Base-by-base conservation (phyloP, 345 rosid species). In the Arabidopsis arenosa region DNA sequence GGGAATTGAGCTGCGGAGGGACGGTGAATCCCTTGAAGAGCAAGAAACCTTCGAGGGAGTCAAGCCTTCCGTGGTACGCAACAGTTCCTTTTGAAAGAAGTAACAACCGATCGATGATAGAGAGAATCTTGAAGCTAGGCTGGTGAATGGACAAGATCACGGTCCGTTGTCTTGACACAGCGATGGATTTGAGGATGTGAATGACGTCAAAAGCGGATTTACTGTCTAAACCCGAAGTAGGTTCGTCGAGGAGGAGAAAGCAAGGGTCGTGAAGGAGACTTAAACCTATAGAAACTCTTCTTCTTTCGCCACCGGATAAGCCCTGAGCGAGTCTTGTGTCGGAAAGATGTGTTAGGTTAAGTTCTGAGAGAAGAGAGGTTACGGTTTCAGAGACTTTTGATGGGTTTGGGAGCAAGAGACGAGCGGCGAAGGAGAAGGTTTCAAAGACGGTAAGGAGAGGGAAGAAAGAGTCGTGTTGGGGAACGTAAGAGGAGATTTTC, bases 101-200 rank as follows among this genome's bases (percentile, higher is more conserved):
- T 40, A 94, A 83, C 57, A 94, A 45, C 21, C 80, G 75, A 65
- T 92, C 92, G 7, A 94, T 92, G 32, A 70, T 80, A 35, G 94
- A 86, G 12, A 94, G 87, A 66, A 94, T 92, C 85, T 92, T 94
- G 88, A 88, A 94, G 66, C 93, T 86, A 5, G 98, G 98, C 72
- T 94, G 98, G 67, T 94, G 98, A n/a, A 94, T 90, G 9, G 98
- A 94, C 72, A 94, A 77, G 48, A 94, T 68, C 43, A 94, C 85
- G 0, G 97, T 94, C 1, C 97, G 76, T 56, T 80, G 76, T 53
- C 95, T 86, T 1, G 94, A 84, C n/a, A 69, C 47, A 1, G 97
- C 88, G 3, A 94, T 87, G 14, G 90, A 72, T 68, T 85, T 89
- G 21, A 94, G 79, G 30, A 83, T 89, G 66, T 86, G 85, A 47